Conservation (phyloP, 345 rosid genomes). For the Passiflora organensis region DNA sequence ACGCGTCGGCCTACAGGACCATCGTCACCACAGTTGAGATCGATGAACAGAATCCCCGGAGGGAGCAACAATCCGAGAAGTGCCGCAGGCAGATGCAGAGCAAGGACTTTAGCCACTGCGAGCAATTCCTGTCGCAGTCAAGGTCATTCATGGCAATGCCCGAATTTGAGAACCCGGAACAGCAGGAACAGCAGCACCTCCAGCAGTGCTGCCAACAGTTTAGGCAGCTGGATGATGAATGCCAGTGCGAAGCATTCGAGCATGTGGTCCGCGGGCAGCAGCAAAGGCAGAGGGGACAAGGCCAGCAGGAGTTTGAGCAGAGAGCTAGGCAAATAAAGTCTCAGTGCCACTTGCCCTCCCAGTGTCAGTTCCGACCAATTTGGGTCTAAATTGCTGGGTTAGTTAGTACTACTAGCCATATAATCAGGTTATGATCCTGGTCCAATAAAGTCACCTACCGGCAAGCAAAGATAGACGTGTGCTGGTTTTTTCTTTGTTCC, state of each 20-base stretch:
- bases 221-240: background rate
- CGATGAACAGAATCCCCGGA: background rate
- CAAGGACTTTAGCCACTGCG: background rate
- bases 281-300: background rate
- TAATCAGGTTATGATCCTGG: too few relatives aligned
- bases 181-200: background rate
- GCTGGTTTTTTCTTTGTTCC: too few relatives aligned
- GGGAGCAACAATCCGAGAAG: background rate
- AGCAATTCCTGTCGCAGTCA: background rate
- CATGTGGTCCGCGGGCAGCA: background rate
- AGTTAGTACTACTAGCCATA: too few relatives aligned
- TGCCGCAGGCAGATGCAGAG: slow-evolving; percentile 2
- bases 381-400: background rate
- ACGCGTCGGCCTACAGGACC: background rate
- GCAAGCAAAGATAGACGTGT: too few relatives aligned
- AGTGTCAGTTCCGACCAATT: background rate
- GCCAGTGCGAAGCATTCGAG: slow-evolving; percentile 2
- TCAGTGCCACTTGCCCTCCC: background rate
- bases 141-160: background rate
- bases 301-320: background rate
- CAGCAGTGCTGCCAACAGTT: slow-evolving; percentile 1
- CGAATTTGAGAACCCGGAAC: too few relatives aligned
- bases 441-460: too few relatives aligned
- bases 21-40: background rate
- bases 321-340: background rate